Evolutionary conservation across 139 green algal genomes (phyloP).

Genomic region (Limnomonas spitsbergensis): DNA sequence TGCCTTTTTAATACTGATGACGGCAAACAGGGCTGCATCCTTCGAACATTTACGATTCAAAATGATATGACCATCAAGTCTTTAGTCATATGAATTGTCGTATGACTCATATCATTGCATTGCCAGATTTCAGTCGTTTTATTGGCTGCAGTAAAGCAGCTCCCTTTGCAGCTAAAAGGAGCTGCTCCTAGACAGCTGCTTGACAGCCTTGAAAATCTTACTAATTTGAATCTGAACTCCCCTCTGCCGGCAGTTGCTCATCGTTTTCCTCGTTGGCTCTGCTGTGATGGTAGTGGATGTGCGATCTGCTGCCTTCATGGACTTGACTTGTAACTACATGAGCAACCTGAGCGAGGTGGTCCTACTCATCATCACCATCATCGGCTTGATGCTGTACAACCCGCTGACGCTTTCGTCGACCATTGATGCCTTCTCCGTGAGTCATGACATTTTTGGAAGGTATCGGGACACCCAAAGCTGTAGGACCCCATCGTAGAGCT

Average conservation of each 20-base stretch:
- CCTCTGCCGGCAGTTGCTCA: background rate
- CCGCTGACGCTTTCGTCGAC: background rate
- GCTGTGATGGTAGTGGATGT: constrained; percentile 21
- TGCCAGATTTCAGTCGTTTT: too few relatives aligned
- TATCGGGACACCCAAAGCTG: background rate
- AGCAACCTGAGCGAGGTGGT: background rate
- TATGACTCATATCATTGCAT: too few relatives aligned
- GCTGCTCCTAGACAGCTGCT: too few relatives aligned
- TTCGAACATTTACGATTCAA: background rate
- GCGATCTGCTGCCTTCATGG: constrained; percentile 14
- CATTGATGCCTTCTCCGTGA: background rate
- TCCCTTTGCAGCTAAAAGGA: too few relatives aligned
- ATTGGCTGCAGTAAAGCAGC: too few relatives aligned
- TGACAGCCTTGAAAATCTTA: too few relatives aligned
- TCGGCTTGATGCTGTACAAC: constrained; percentile 31
- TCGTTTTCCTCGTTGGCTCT: constrained; percentile 11
- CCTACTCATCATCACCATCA: constrained; percentile 14
- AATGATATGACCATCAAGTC: background rate
- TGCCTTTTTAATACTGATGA: background rate
- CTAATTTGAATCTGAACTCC: too few relatives aligned
- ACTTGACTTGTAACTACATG: constrained; percentile 7
- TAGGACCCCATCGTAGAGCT: too few relatives aligned
- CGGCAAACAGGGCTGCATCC: background rate
- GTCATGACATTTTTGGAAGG: too few relatives aligned
- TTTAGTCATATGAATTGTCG: background rate